phyloP scores from a whole-genome alignment of 345 rosid genomes.

The Salix caprea region DNA sequence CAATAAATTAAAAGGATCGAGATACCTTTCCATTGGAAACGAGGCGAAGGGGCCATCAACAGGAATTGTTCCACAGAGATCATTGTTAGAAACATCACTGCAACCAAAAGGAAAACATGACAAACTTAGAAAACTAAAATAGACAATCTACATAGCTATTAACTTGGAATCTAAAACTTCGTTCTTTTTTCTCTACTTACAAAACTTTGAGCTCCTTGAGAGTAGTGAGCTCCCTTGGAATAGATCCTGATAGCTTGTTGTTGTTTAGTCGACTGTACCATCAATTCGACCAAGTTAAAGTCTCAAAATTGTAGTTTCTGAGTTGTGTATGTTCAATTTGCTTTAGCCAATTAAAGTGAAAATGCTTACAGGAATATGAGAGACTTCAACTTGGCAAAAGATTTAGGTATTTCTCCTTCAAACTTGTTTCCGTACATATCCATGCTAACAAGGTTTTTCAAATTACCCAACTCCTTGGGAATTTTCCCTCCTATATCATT shows the following conservation, averaged over 20 bases:
- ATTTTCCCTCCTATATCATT: constrained; percentile 47
- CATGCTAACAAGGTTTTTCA: constrained; percentile 56
- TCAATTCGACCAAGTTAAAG: constrained; percentile 11
- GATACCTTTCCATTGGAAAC: constrained; percentile 56
- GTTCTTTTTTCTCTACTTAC: constrained; percentile 37
- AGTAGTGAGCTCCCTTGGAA: constrained; percentile 58
- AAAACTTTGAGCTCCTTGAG: constrained; percentile 55
- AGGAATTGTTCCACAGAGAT: constrained; percentile 69
- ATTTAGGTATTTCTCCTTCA: constrained; percentile 59
- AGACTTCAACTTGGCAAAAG: constrained; percentile 55
- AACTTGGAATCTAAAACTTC: background rate
- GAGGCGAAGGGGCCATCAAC: constrained; percentile 62
- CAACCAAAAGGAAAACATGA: constrained; percentile 9
- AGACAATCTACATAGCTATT: background rate
- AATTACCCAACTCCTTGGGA: constrained; percentile 53
- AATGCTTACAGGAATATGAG: constrained; percentile 60
- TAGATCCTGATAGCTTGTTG: constrained; percentile 58
- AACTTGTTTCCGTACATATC: constrained; percentile 52
- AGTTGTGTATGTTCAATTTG: background rate
- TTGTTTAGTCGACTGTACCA: constrained; percentile 52
- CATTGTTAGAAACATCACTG: constrained; percentile 69
- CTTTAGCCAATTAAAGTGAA: background rate
- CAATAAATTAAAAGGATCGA: background rate
- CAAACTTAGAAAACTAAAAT: background rate
- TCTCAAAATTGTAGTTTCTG: background rate